phyloP scores from a whole-genome alignment of 805 yeast genomes.

The Yarrowia phangngaensis region DNA sequence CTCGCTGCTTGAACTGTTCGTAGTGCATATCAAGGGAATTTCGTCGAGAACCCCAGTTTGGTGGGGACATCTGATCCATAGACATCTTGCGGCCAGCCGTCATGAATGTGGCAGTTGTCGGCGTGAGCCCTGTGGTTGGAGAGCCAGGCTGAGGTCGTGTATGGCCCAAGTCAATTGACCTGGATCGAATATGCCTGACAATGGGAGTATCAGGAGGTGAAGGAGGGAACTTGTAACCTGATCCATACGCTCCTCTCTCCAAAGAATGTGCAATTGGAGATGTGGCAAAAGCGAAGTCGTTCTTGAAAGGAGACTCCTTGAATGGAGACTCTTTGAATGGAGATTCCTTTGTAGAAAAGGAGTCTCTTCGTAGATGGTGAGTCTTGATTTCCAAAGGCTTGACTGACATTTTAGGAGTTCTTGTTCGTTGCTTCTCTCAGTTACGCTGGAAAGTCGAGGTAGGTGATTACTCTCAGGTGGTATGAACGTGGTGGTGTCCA shows the following conservation, averaged over 20 bases:
- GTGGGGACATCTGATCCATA: constrained; percentile 18
- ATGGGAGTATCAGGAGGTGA: constrained; percentile 23
- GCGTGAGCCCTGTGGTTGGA: constrained; percentile 12
- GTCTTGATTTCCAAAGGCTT: constrained; percentile 17
- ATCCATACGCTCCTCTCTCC: constrained; percentile 2
- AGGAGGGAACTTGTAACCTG: constrained; percentile 18
- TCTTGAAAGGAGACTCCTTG: constrained; percentile 24
- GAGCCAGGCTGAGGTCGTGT: constrained; percentile 5
- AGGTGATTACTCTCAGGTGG: no score
- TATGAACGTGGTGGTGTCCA: no score
- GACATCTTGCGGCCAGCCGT: constrained; percentile 17
- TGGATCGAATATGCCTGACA: constrained; percentile 10
- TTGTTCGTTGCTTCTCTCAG: no score
- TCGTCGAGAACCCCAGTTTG: constrained; percentile 22
- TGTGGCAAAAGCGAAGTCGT: constrained; percentile 21
- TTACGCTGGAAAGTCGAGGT: no score
- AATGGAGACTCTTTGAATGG: constrained; percentile 25
- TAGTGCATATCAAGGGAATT: constrained; percentile 22
- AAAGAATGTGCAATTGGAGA: constrained; percentile 25
- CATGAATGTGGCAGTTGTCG: constrained; percentile 25
- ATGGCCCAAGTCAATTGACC: constrained; percentile 15
- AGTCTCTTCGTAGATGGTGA: constrained; percentile 9
- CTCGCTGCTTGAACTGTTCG: constrained; percentile 24
- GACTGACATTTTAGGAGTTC: constrained; percentile 11
- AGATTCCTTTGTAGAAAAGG: constrained; percentile 18